Evolutionary conservation across 345 rosid species (phyloP), one percentile per base, ranked within the genome.

Genomic region (Syzygium jambos): DNA sequence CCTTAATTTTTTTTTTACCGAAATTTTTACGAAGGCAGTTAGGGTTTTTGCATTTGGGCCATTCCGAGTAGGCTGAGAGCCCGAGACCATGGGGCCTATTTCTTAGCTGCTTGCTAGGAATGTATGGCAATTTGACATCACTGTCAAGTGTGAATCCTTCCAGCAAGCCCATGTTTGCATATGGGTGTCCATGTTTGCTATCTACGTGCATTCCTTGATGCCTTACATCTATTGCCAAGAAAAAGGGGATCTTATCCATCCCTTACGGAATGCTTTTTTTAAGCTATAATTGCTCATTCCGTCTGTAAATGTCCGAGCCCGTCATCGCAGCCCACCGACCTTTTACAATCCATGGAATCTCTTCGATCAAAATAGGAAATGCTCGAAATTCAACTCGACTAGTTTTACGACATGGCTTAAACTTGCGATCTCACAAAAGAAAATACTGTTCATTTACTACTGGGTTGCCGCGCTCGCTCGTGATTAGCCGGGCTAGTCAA

Each of bases 401-500:
- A 17, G 41, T 34, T 1, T 34, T 10, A 2, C 22, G 41, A 4
- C 22, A 7, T 30, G 34, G 10, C 13, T 17, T 34, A 17, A 23
- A 22, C 12, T 56, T 9, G 11, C 9, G 25, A 68, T 17, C 5
- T 17, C 23, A 68, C 10, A 3, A 11, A 17, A 34, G 2, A 17
- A 63, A 30, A 30, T 9, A 68, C 17, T 4, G 6, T 4, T 17
- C 2, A 9, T 68, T 68, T 34, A 9, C 9, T 5, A 34, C 19
- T 17, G 3, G 11, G 12, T 34, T 2, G 78, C 43, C 2, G 0
- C 0, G 3, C 78, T 34, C 78, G 4, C 23, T 1, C 8, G 25
- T 2, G 13, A 68, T 34, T 34, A 46, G 23, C 21, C 11, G 23
- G 34, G 23, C 13, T 17, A 19, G 12, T 68, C 3, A 38, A 23